Evolutionary conservation across 2,329 filamentous ascomycete genomes (phyloP).

Genomic region (Sclerotinia glacialis): DNA sequence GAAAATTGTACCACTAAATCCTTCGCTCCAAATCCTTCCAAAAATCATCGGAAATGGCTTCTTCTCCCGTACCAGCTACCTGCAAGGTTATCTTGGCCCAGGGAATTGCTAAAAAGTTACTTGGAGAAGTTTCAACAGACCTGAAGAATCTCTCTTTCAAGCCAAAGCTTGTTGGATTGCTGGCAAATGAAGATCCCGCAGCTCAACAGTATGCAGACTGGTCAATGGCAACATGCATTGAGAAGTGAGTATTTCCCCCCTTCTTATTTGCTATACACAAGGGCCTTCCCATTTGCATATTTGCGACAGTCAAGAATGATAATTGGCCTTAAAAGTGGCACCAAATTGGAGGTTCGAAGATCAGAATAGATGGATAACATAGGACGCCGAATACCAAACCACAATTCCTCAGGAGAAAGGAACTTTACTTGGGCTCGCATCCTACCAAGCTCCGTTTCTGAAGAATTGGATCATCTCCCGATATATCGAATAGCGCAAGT

Average conservation of each 20-base stretch:
- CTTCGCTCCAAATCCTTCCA: background rate
- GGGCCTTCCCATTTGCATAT: no score
- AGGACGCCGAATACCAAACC: background rate
- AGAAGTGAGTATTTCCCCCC: constrained; percentile 70
- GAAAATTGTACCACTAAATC: background rate
- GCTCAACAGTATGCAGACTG: constrained; percentile 93
- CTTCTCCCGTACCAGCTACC: constrained; percentile 43
- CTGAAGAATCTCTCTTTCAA: constrained; percentile 67
- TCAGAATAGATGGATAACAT: background rate
- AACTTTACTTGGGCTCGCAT: no score
- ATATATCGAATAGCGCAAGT: background rate
- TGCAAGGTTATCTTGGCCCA: constrained; percentile 94
- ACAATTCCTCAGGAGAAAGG: background rate
- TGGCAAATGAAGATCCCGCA: constrained; percentile 88
- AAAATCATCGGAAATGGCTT: constrained; percentile 22
- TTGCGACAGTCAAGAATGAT: background rate
- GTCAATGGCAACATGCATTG: constrained; percentile 93
- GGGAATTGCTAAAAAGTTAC: constrained; percentile 77
- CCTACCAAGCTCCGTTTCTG: background rate
- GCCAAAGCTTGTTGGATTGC: constrained; percentile 83
- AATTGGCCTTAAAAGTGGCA: no score
- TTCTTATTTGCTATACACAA: constrained; percentile 1
- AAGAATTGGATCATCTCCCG: background rate
- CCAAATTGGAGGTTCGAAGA: background rate
- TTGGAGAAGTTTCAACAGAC: constrained; percentile 74